These are phyloP conservation scores for Hysterangium stoloniferum DNA, from an alignment of 768 basidiomycete species.

Conservation along the genomic window DNA sequence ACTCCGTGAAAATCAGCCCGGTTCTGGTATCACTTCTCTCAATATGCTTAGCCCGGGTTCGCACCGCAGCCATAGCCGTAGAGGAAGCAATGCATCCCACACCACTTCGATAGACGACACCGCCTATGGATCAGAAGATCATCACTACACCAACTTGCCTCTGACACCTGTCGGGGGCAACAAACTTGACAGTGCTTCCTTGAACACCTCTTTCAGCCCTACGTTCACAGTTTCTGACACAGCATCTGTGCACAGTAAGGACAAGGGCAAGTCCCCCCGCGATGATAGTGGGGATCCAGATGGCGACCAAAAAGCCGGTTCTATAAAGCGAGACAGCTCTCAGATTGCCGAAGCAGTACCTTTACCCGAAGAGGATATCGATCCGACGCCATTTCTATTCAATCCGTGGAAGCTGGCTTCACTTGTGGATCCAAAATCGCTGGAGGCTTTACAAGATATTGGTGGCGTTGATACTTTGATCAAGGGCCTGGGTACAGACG, in stretches of 20 bases:
- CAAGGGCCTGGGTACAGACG: constrained; percentile 64
- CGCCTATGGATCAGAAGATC: constrained; percentile 44
- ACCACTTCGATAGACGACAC: constrained; percentile 34
- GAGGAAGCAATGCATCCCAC: constrained; percentile 49
- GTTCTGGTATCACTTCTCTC: constrained; percentile 44
- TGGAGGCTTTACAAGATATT: constrained; percentile 54
- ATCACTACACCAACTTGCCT: constrained; percentile 22
- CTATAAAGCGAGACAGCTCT: not conserved
- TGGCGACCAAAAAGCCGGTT: not conserved
- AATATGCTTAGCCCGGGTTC: constrained; percentile 39
- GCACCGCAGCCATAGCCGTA: constrained; percentile 38
- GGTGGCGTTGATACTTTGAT: constrained; percentile 68
- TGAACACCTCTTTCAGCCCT: constrained; percentile 4
- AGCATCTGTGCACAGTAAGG: not conserved
- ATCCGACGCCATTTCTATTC: constrained; percentile 67
- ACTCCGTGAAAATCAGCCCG: constrained; percentile 62
- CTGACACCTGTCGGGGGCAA: constrained; percentile 11
- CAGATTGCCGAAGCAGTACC: not conserved
- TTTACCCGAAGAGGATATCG: constrained; percentile 26
- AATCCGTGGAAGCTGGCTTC: constrained; percentile 72
- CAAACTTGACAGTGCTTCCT: constrained; percentile 2
- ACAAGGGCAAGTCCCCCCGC: not conserved
- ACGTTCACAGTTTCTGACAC: constrained; percentile 1
- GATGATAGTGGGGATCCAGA: not conserved
- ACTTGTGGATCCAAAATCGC: constrained; percentile 83